phyloP scores from a whole-genome alignment of 805 yeast species.

The Metschnikowia picachoensis region DNA sequence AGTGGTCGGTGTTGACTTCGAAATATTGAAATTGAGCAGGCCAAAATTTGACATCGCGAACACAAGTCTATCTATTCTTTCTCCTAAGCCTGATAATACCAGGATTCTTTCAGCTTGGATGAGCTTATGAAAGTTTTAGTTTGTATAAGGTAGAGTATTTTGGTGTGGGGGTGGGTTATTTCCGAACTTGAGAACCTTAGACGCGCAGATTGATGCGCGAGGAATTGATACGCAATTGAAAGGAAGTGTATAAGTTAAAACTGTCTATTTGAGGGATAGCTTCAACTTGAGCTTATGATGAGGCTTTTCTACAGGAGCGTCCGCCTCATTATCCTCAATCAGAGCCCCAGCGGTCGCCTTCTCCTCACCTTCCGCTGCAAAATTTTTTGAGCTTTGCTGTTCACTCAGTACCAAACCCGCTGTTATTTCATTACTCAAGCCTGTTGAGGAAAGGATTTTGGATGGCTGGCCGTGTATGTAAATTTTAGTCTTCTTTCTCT shows the following conservation, averaged over 20 bases:
- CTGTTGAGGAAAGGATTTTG: slow-evolving; percentile 10
- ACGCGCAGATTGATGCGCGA: background rate
- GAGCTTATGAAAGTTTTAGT: too few relatives aligned
- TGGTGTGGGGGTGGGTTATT: too few relatives aligned
- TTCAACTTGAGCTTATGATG: slow-evolving; percentile 14
- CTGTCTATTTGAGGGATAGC: slow-evolving; percentile 6
- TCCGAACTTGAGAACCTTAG: too few relatives aligned
- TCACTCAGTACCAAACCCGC: background rate
- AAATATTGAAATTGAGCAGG: slow-evolving; percentile 25
- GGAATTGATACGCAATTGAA: background rate
- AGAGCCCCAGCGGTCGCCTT: background rate
- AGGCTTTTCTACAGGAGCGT: slow-evolving; percentile 5
- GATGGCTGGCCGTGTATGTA: slow-evolving; percentile 23
- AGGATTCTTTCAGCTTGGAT: background rate
- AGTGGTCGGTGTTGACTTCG: slow-evolving; percentile 40
- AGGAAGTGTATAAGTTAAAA: background rate
- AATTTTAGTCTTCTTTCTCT: slow-evolving; percentile 25
- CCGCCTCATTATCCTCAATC: background rate
- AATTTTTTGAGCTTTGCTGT: background rate
- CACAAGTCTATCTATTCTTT: background rate
- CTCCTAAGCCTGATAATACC: background rate
- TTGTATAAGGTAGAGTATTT: too few relatives aligned
- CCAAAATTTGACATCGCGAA: slow-evolving; percentile 2
- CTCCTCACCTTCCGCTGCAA: background rate
- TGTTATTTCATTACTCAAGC: background rate